Conservation (phyloP, 2,329 filamentous ascomycete genomes). For the Hypoxylon sp. region DNA sequence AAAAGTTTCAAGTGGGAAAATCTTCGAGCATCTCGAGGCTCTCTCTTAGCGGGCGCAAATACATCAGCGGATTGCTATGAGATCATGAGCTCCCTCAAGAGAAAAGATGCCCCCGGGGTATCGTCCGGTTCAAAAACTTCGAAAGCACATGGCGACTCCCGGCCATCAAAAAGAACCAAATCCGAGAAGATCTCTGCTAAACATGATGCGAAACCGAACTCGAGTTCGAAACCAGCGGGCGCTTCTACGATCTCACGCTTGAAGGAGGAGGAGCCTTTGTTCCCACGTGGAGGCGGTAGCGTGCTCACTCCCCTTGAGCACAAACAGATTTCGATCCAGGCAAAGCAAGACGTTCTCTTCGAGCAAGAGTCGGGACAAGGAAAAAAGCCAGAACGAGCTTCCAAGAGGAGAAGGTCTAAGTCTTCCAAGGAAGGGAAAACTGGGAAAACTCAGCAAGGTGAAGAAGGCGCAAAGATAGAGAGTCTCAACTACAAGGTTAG, state of each 20-base stretch:
- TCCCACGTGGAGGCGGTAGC: constrained; percentile 92
- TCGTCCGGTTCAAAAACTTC: constrained; percentile 63
- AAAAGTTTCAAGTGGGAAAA: constrained; percentile 29
- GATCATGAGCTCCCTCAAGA: constrained; percentile 69
- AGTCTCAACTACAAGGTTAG: constrained; percentile 89
- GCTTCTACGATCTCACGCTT: constrained; percentile 60
- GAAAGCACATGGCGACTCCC: constrained; percentile 61
- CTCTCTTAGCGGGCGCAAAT: constrained; percentile 18
- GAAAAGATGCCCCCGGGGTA: constrained; percentile 69
- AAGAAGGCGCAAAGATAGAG: constrained; percentile 79
- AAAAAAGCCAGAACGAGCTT: constrained; percentile 59
- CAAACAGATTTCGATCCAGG: constrained; percentile 95
- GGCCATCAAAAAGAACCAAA: constrained; percentile 64
- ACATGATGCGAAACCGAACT: constrained; percentile 51
- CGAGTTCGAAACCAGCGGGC: constrained; percentile 48
- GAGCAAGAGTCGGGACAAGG: constrained; percentile 77
- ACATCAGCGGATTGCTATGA: constrained; percentile 41
- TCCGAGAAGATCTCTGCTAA: constrained; percentile 53
- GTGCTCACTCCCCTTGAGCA: constrained; percentile 93
- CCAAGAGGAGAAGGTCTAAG: constrained; percentile 70
- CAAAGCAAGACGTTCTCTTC: constrained; percentile 90
- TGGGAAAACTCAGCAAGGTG: constrained; percentile 66
- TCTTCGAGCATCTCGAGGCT: constrained; percentile 18
- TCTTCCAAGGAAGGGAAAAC: constrained; percentile 64
- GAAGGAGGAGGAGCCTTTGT: constrained; percentile 87